Evolutionary conservation across 352 stramenopile species (phyloP).

Genomic region (Globisporangium cederbergense): DNA sequence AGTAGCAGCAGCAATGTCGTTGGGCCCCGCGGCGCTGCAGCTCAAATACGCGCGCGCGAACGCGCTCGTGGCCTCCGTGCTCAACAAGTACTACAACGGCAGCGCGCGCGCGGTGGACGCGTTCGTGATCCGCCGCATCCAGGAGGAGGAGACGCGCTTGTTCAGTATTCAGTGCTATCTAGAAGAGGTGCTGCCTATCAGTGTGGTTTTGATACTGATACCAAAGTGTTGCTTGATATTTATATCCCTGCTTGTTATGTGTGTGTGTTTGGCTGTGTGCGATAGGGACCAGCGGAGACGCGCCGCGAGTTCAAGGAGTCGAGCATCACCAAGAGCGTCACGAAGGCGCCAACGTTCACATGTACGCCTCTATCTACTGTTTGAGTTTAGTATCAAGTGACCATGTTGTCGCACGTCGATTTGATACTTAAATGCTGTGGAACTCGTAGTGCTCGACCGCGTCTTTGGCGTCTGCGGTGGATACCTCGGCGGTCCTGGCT

Average conservation of each 20-base stretch:
- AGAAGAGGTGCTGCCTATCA: constrained; percentile 39
- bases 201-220: background rate
- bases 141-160: constrained; percentile 49
- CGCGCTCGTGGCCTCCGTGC: constrained; percentile 45
- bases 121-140: constrained; percentile 51
- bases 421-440: background rate
- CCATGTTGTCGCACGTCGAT: background rate
- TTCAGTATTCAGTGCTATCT: constrained; percentile 74
- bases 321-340: constrained; percentile 19
- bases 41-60: constrained; percentile 48
- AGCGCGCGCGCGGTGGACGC: constrained; percentile 60
- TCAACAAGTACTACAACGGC: constrained; percentile 80
- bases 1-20: background rate
- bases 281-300: constrained; percentile 50
- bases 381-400: background rate
- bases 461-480: constrained; percentile 54
- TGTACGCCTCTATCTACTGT: constrained; percentile 11
- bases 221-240: background rate
- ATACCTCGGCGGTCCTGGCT: constrained; percentile 36
- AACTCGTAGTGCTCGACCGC: constrained; percentile 22
- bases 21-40: constrained; percentile 10
- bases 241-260: background rate
- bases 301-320: constrained; percentile 43
- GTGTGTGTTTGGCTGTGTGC: background rate
- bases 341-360: constrained; percentile 12